These are phyloP conservation scores for Gracilaria domingensis DNA, from an alignment of 23 red algal species.

Conservation along the genomic window DNA sequence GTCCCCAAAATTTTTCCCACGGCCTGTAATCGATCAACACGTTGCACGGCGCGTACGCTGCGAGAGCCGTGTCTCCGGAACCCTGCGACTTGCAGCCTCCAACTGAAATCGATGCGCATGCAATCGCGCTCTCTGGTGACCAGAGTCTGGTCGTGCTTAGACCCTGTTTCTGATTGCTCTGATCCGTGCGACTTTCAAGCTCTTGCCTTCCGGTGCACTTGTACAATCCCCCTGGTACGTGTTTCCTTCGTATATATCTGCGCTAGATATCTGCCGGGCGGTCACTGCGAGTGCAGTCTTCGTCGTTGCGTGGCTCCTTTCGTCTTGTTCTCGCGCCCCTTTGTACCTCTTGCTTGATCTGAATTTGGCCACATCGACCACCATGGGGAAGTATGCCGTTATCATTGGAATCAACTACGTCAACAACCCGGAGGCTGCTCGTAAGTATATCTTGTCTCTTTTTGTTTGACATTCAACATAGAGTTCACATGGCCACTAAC, in stretches of 20 bases:
- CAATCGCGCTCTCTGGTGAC: no score
- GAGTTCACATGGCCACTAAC: neutral
- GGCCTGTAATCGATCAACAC: constrained; percentile 16
- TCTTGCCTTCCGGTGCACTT: no score
- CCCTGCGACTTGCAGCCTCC: neutral
- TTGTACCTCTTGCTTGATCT: neutral
- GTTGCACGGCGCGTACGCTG: neutral
- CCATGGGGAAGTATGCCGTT: constrained; percentile 82
- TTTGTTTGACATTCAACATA: neutral
- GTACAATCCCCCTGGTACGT: no score
- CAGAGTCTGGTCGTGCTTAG: no score
- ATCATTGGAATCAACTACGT: constrained; percentile 78
- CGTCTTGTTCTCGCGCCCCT: neutral
- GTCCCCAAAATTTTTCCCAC: neutral
- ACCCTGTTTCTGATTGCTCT: no score
- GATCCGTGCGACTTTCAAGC: no score
- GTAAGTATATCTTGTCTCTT: constrained; percentile 41
- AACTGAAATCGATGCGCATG: neutral
- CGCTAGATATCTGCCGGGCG: no score
- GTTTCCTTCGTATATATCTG: no score
- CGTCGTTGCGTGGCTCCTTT: neutral
- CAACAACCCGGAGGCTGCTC: constrained; percentile 67
- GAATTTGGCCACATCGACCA: neutral
- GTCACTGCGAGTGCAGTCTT: neutral
- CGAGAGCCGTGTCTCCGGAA: neutral